Evolutionary conservation across 2,329 filamentous ascomycete species (phyloP), one percentile per base, ranked within the genome.

Genomic region (Xylogone sp.): DNA sequence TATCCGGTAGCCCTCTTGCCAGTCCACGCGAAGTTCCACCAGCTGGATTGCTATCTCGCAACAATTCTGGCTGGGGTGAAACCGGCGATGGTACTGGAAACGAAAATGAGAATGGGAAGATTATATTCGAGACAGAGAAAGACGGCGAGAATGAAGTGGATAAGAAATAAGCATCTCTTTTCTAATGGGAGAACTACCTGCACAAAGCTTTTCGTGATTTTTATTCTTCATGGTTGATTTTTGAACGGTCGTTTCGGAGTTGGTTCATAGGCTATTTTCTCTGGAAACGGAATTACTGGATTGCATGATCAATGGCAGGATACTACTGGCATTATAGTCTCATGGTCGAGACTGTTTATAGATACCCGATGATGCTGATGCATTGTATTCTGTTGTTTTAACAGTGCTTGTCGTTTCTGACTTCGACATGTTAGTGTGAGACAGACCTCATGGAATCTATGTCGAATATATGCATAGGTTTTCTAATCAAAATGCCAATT

Each of bases 1-100:
- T 64, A 16, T 74, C 71, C 16, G 69, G 77, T 24, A 87, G 83
- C 58, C 83, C 86, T 13, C 69, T 91, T 34, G 79, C 79, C 2
- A 87, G 81, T 48, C 77, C 79, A 39, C 66, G 73, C 49, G 77
- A 78, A 57, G 65, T 43, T n/a, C 45, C 51, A 22, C 46, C 58
- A 2, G 49, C 45, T 3, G 62, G 62, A 21, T 57, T 54, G 29
- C 49, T 65, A n/a, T 66, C 62, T 49, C 59, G 63, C 16, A 62
- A 46, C 18, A 64, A 65, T 48, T 65, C 62, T n/a, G 59, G 52
- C 1, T 64, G 57, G 59, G 59, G 48, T 19, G 45, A 51, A 20
- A 31, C 34, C 4, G 44, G 42, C 2, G 45, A 54, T 22, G 21
- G 21, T 20, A 31, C 43, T 0, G 34, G 9, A 16, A 22, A 49